These are phyloP conservation scores for Aschersonia sp. DNA, from an alignment of 2,329 filamentous ascomycete genomes.

Conservation along the genomic window DNA sequence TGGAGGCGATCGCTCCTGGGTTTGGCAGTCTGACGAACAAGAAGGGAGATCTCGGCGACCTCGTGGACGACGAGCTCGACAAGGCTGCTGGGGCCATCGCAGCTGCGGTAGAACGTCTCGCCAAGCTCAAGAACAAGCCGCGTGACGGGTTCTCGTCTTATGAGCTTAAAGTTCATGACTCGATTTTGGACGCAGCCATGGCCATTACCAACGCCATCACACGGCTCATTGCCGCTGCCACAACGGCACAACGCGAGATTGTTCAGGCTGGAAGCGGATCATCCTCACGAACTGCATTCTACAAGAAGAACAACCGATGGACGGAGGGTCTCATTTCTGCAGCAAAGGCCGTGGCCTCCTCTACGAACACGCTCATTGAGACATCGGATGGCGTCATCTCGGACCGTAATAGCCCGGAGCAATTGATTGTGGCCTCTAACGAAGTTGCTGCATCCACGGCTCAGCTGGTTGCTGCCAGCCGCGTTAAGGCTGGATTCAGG, in stretches of 20 bases:
- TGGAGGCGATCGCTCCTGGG: constrained; percentile 82
- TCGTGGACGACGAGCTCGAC: constrained; percentile 81
- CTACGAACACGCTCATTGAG: constrained; percentile 93
- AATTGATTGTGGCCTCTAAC: constrained; percentile 95
- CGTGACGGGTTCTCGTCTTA: constrained; percentile 91
- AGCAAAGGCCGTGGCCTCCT: constrained; percentile 86
- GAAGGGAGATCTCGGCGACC: constrained; percentile 78
- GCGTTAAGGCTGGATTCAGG: constrained; percentile 97
- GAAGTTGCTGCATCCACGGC: constrained; percentile 93
- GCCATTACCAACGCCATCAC: constrained; percentile 91
- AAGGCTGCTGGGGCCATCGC: constrained; percentile 95
- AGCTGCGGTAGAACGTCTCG: constrained; percentile 75
- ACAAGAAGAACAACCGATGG: constrained; percentile 99
- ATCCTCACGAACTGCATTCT: constrained; percentile 82
- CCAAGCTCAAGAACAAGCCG: constrained; percentile 92
- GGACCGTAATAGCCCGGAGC: constrained; percentile 83
- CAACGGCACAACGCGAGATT: constrained; percentile 87
- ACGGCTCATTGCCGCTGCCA: constrained; percentile 87
- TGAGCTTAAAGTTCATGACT: constrained; percentile 90
- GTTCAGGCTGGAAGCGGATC: constrained; percentile 83
- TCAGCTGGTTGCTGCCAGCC: constrained; percentile 85
- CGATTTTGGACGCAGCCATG: constrained; percentile 82
- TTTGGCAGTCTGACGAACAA: constrained; percentile 65
- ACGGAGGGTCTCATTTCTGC: constrained; percentile 95
- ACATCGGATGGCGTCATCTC: constrained; percentile 93